Base-by-base conservation (phyloP, 2,329 filamentous ascomycete species). In the Dothideomycetidae sp. region DNA sequence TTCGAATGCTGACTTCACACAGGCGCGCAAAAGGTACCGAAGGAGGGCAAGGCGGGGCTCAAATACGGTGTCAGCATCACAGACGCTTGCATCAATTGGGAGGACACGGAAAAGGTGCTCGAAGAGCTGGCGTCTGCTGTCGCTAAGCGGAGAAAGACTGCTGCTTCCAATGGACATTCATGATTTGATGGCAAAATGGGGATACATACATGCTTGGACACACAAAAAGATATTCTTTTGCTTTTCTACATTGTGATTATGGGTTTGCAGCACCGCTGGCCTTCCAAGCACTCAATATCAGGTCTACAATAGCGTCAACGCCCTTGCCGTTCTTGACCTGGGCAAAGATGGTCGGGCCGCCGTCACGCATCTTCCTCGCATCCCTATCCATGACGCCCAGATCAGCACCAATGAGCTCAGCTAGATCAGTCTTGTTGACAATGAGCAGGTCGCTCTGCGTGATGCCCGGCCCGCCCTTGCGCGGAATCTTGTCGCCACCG, bases 61-160 rank as follows among this genome's bases (percentile, higher is more conserved):
- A 79, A 93, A 64, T 86, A 93, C 61, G 90, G 90, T 50, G 81
- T 96, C 54, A 90, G 81, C 58, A 96, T 96, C 59, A 98, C 90
- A 0, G 90, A 98, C 60, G 88, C 90, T 33, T 98, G 90, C 62
- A 94, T 98, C 56, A 70, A 77, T 59, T 96, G 86, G 88, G 75
- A 88, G 45, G 83, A 92, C 50, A 96, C 90, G 3, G 78, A 86
- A 50, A 62, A 64, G 1, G 79, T 88, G 2, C 73, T 96, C 9
- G 78, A 80, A 47, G 67, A 68, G 35, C 71, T 98, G 31, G 88
- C 88, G 12, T 70, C 76, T 37, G 81, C 85, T 17, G 83, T 94
- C 37, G 76, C 77, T 55, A 71, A 78, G 56, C 72, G 84, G 51
- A 72, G 81, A 56, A 68, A 67, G 45, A 70, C 16, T 9, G 18